A percentile compares a stretch with the other conserved stretches of the same genome.
Evolutionary conservation across 148 eudicot species (phyloP).

Genomic region (Fagopyrum tataricum): DNA sequence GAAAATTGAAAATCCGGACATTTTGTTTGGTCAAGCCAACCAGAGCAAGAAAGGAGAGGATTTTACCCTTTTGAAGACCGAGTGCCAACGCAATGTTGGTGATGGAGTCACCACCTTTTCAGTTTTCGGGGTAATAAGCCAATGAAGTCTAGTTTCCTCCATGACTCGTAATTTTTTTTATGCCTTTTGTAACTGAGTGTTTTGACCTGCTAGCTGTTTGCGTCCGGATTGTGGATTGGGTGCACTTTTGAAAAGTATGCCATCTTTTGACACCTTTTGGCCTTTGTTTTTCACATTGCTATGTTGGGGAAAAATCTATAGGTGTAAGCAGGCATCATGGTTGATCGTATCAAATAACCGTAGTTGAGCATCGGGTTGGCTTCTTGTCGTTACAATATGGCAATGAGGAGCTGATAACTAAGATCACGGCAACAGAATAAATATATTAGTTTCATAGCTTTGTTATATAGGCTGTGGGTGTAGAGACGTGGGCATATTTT

Average conservation of each 20-base stretch:
- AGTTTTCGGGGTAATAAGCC: conserved; percentile 65
- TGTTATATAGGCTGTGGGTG: not conserved
- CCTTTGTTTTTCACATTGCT: not conserved
- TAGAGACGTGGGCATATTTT: not conserved
- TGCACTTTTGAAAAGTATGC: not conserved
- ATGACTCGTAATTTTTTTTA: not conserved
- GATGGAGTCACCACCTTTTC: conserved; percentile 85
- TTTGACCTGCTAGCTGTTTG: not conserved
- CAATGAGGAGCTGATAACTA: not conserved
- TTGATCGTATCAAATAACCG: not conserved
- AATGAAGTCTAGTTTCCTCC: not conserved
- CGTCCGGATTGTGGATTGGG: conserved; percentile 2
- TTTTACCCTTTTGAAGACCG: conserved; percentile 67
- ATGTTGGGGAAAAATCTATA: not conserved
- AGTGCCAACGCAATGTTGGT: conserved; percentile 76
- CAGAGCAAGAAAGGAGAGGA: conserved; percentile 98
- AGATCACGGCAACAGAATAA: conserved; percentile 3
- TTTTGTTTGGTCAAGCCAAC: conserved; percentile 57
- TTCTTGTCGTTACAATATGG: not conserved
- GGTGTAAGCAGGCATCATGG: not conserved
- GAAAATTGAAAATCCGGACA: conserved; percentile 71
- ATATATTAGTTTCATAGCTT: not conserved
- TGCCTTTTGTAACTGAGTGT: not conserved
- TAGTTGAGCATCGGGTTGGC: not conserved
- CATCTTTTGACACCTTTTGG: conserved; percentile 9